phyloP scores from a whole-genome alignment of 2,329 filamentous ascomycete genomes.

The Aspergillus quadricinctus region DNA sequence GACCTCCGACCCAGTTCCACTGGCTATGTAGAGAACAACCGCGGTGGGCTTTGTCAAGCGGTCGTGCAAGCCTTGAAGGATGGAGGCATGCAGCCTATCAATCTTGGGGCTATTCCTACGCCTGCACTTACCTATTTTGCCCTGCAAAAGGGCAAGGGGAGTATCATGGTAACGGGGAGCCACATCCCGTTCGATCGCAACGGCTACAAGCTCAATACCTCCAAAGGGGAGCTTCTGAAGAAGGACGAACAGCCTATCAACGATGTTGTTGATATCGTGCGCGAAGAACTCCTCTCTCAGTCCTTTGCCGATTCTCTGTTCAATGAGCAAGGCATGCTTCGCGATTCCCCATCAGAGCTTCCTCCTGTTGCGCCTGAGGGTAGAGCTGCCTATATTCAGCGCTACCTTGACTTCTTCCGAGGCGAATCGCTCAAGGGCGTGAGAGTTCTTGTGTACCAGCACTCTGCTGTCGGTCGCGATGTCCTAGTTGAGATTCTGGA shows the following conservation, averaged over 20 bases:
- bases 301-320: slow-evolving; percentile 25
- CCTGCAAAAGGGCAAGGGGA: slow-evolving; percentile 26
- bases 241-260: slow-evolving; percentile 31
- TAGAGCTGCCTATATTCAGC: slow-evolving; percentile 23
- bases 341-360: slow-evolving; percentile 12
- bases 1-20: slow-evolving; percentile 32
- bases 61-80: slow-evolving; percentile 28
- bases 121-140: slow-evolving; percentile 29
- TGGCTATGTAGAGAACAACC: slow-evolving; percentile 23
- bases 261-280: slow-evolving; percentile 19
- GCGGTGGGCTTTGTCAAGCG: slow-evolving; percentile 28
- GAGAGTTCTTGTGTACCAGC: slow-evolving; percentile 30
- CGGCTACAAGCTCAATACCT: slow-evolving; percentile 33
- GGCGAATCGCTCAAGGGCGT: slow-evolving; percentile 24
- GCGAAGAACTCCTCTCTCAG: slow-evolving; percentile 23
- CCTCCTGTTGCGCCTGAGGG: slow-evolving; percentile 15
- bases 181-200: slow-evolving; percentile 35
- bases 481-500: slow-evolving; percentile 28
- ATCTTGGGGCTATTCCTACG: slow-evolving; percentile 30
- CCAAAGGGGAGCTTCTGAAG: slow-evolving; percentile 30
- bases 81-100: slow-evolving; percentile 25
- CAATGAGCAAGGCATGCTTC: slow-evolving; percentile 25
- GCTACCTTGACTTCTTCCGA: slow-evolving; percentile 29
- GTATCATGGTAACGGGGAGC: slow-evolving; percentile 34
- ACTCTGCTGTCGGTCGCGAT: slow-evolving; percentile 33